Percentiles rank a stretch among this genome's conserved stretches.
Evolutionary conservation across 345 rosid genomes (phyloP).

Genomic region (Sisymbrium irio): DNA sequence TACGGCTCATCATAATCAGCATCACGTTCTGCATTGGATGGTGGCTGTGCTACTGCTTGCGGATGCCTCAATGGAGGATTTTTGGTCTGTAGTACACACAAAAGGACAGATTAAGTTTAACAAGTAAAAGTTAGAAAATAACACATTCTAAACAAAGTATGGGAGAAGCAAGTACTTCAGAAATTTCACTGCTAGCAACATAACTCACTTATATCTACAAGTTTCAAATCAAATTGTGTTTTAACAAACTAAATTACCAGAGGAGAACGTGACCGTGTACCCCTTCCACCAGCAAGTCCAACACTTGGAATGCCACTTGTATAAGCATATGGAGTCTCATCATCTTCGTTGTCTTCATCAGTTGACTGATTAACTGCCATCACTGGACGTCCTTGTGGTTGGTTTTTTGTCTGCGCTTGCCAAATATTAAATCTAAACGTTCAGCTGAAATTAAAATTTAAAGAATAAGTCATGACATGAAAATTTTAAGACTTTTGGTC

Average conservation of each 20-base stretch:
- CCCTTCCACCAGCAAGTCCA: conserved; percentile 49
- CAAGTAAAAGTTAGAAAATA: background rate
- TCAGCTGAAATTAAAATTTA: background rate
- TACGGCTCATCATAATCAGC: conserved; percentile 36
- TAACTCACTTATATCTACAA: no score
- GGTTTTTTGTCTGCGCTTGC: conserved; percentile 33
- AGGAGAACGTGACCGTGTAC: conserved; percentile 37
- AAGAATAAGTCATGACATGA: background rate
- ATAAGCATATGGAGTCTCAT: conserved; percentile 25
- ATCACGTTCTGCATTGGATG: conserved; percentile 35
- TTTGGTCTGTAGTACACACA: conserved; percentile 30
- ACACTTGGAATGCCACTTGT: conserved; percentile 39
- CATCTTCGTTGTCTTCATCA: conserved; percentile 44
- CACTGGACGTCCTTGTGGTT: conserved; percentile 33
- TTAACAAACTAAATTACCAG: conserved; percentile 33
- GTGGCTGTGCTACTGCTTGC: conserved; percentile 24
- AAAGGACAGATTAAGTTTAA: conserved; percentile 1
- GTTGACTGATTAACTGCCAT: conserved; percentile 13
- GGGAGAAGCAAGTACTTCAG: no score
- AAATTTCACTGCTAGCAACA: no score
- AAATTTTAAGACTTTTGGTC: background rate
- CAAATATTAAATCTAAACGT: background rate
- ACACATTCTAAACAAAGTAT: background rate
- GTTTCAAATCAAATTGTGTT: no score
- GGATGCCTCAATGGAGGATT: conserved; percentile 35